Evolutionary conservation across 1,139 yeast species (phyloP), one percentile per base, ranked within the genome.

Genomic region (Kodamaea suecica): DNA sequence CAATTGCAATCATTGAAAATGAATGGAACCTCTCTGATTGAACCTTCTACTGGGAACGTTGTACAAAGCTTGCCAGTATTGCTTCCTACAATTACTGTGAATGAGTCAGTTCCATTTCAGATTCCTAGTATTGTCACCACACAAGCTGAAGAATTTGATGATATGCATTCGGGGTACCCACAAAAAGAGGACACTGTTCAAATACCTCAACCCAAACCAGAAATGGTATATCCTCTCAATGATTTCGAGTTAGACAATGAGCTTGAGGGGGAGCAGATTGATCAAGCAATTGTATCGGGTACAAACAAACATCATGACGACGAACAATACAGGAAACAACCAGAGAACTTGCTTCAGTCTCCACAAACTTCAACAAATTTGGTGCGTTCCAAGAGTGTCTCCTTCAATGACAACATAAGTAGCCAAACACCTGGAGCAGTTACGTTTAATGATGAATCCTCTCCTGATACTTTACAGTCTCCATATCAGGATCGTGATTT

Each of bases 1-100:
- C 74, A 69, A 45, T 55, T 70, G 36, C 61, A 60, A 31, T 48
- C 48, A 11, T 58, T 68, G 50, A 70, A 67, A 41, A 49, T 55
- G 19, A 61, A 61, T 5, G 62, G 45, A 4, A 37, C 36, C 27
- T 20, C 39, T 3, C 21, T 19, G 21, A 19, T 19, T 6, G 21
- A 19, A 19, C 9, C 27, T 14, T 9, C 21, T 6, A 9, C 9
- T 9, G 9, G 9, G 21, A 19, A 9, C 21, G 21, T 19, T 19
- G 21, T 19, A 19, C 21, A 6, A 19, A 9, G 6, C 9, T 9
- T 9, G 21, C 6, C 21, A 19, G 6, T 19, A 6, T 9, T 19
- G 21, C 6, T 19, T 19, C 21, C 21, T 19, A 19, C 9, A 9
- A 19, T 19, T 6, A 19, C 21, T 6, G 21, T 19, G 21, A 19